Conservation (phyloP, 2,329 filamentous ascomycete species). For the Talaromyces sp. region DNA sequence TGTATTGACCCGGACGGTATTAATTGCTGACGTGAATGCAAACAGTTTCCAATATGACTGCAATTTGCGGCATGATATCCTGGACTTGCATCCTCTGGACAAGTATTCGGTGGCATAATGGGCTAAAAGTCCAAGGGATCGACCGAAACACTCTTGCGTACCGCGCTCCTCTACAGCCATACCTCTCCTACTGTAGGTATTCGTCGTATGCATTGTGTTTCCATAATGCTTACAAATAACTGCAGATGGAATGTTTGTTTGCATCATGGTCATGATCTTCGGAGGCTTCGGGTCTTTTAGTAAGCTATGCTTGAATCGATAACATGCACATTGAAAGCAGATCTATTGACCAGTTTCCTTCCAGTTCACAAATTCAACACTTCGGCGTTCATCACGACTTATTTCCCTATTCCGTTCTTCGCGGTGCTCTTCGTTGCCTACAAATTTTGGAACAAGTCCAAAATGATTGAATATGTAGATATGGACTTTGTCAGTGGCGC, state of each 20-base stretch:
- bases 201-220: background rate
- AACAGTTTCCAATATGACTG: conserved; percentile 19
- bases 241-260: conserved; percentile 19
- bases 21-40: background rate
- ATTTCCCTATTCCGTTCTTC: conserved; percentile 21
- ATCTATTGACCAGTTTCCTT: background rate
- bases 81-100: conserved; percentile 17
- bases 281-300: conserved; percentile 23
- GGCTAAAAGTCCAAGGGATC: conserved; percentile 21
- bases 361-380: conserved; percentile 18
- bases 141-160: conserved; percentile 19
- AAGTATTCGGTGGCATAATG: conserved; percentile 22
- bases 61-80: conserved; percentile 20
- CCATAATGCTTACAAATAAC: background rate
- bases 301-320: conserved; percentile 1
- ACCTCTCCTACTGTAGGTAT: conserved; percentile 50
- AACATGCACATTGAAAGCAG: background rate
- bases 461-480: conserved; percentile 18
- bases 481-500: conserved; percentile 22
- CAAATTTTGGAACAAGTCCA: conserved; percentile 20
- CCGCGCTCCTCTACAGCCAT: conserved; percentile 49
- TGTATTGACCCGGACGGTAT: background rate
- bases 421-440: conserved; percentile 20
- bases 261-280: conserved; percentile 22
- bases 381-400: conserved; percentile 22